Evolutionary conservation across 192 early-diverging fungal genomes (phyloP).

Genomic region (Physocladia obscura): DNA sequence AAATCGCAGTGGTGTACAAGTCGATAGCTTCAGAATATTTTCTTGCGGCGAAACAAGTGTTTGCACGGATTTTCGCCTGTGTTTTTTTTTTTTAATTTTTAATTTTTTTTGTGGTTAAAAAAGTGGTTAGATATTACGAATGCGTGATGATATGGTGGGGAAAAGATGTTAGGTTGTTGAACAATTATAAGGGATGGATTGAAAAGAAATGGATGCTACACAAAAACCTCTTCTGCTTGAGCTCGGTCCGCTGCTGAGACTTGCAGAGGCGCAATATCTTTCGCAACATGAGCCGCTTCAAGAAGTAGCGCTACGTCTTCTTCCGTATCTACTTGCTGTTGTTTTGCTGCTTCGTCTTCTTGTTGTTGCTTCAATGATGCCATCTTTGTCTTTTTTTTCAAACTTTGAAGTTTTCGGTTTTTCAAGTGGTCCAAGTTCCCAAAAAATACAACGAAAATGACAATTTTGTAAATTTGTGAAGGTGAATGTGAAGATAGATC

Average conservation of each 20-base stretch:
- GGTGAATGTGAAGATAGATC: too few relatives aligned
- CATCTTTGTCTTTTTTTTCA: background rate
- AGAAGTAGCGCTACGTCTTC: background rate
- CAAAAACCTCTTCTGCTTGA: slow-evolving; percentile 39
- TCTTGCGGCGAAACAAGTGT: slow-evolving; percentile 63
- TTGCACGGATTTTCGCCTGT: slow-evolving; percentile 67
- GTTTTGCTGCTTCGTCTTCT: too few relatives aligned
- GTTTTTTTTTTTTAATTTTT: background rate
- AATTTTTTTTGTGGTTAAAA: background rate
- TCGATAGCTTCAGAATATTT: slow-evolving; percentile 86
- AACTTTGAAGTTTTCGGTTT: background rate
- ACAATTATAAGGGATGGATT: too few relatives aligned
- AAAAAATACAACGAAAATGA: too few relatives aligned
- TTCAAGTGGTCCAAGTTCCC: too few relatives aligned
- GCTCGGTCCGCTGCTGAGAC: slow-evolving; percentile 37
- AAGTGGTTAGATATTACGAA: too few relatives aligned
- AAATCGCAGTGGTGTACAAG: slow-evolving; percentile 87
- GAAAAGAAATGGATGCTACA: background rate
- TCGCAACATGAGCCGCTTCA: slow-evolving; percentile 14
- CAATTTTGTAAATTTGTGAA: too few relatives aligned
- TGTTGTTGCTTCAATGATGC: background rate
- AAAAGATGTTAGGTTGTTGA: too few relatives aligned
- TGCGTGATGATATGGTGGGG: too few relatives aligned
- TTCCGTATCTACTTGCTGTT: background rate
- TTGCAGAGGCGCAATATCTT: slow-evolving; percentile 34